Evolutionary conservation across 2,329 filamentous ascomycete genomes (phyloP).

Genomic region (Elsinoe ampelina): DNA sequence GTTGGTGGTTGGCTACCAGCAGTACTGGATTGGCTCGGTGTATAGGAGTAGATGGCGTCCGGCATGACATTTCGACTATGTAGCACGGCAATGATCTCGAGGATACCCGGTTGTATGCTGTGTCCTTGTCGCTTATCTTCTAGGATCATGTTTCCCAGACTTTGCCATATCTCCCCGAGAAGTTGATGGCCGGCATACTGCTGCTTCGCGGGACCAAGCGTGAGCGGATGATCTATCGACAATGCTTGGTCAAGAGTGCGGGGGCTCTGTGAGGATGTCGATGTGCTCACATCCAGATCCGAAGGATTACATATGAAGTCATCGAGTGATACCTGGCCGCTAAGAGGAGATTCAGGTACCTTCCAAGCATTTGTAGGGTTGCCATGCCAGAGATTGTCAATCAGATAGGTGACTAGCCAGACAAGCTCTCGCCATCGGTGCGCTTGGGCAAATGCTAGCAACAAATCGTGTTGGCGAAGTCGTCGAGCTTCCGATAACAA

Average conservation of each 20-base stretch:
- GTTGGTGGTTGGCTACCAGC: constrained; percentile 40
- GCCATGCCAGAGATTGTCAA: constrained; percentile 24
- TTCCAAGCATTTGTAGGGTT: constrained; percentile 7
- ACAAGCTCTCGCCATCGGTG: constrained; percentile 36
- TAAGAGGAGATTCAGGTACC: background rate
- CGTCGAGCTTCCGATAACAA: constrained; percentile 7
- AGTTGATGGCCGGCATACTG: constrained; percentile 24
- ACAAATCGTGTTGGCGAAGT: constrained; percentile 1
- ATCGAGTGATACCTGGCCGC: constrained; percentile 15
- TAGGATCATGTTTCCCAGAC: constrained; percentile 38
- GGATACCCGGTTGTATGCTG: constrained; percentile 34
- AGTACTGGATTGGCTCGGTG: constrained; percentile 26
- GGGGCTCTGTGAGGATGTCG: background rate
- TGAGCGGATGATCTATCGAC: background rate
- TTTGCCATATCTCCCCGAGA: constrained; percentile 39
- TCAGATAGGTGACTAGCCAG: constrained; percentile 37
- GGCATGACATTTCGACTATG: constrained; percentile 41
- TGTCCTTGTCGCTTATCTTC: constrained; percentile 21
- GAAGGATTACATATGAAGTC: constrained; percentile 15
- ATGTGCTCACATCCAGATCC: background rate
- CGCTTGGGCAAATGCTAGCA: constrained; percentile 2
- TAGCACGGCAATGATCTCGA: constrained; percentile 40
- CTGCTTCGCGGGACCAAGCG: background rate
- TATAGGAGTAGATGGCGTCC: constrained; percentile 35
- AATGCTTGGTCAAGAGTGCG: background rate